phyloP scores from a whole-genome alignment of 495 filamentous ascomycete genomes.

The Penicillium crystallinum region DNA sequence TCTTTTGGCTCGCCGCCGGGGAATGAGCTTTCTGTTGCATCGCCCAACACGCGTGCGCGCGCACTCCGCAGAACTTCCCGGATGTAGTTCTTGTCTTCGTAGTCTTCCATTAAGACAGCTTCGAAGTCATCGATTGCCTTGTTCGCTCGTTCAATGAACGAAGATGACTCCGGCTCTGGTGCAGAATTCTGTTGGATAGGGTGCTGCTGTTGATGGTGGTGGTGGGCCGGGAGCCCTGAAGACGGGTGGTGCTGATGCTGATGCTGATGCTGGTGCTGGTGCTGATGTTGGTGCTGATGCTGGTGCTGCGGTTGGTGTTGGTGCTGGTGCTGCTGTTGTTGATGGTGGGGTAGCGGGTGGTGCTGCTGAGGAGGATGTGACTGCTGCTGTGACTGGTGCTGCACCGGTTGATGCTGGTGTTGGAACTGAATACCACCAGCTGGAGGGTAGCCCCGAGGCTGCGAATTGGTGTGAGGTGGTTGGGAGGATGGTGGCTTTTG shows the following conservation, averaged over 20 bases:
- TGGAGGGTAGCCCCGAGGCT: constrained; percentile 19
- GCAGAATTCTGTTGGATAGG: constrained; percentile 22
- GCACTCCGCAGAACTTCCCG: constrained; percentile 46
- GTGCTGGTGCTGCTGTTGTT: constrained; percentile 18
- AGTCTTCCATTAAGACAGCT: constrained; percentile 44
- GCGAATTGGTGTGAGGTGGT: constrained; percentile 17
- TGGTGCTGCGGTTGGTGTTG: constrained; percentile 21
- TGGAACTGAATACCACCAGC: constrained; percentile 14
- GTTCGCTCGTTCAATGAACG: constrained; percentile 45
- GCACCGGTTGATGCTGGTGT: constrained; percentile 20
- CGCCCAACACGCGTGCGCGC: constrained; percentile 40
- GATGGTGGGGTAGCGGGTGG: constrained; percentile 11
- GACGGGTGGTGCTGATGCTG: constrained; percentile 30
- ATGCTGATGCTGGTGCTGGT: constrained; percentile 18
- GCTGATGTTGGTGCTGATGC: constrained; percentile 22
- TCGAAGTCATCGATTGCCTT: constrained; percentile 49
- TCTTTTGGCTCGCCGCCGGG: constrained; percentile 44
- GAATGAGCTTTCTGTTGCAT: constrained; percentile 43
- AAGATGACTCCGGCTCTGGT: constrained; percentile 44
- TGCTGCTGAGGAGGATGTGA: constrained; percentile 21
- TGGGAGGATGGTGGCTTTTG: constrained; percentile 17
- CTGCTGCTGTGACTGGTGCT: constrained; percentile 22
- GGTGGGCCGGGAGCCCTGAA: constrained; percentile 27
- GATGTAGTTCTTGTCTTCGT: constrained; percentile 49
- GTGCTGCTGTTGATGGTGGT: constrained; percentile 26